phyloP scores from a whole-genome alignment of 1,284 basidiomycete genomes.

The Earliella scabrosa region DNA sequence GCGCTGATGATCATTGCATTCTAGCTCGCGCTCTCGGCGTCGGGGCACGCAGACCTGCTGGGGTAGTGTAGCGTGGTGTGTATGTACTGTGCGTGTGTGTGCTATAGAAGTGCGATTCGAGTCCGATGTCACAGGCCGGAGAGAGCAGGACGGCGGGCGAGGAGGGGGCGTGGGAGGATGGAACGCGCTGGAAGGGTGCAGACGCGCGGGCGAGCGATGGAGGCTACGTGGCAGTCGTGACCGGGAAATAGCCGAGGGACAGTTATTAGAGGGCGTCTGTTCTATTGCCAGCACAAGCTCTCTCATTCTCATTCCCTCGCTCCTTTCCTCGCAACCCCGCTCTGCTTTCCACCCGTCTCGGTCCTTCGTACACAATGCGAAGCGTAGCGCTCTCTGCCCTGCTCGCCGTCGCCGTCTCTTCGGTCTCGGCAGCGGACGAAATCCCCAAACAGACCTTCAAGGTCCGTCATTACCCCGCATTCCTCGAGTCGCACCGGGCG shows the following conservation, averaged over 20 bases:
- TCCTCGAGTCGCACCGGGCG: not conserved
- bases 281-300: conserved; percentile 20
- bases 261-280: conserved; percentile 39
- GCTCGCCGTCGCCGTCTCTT: conserved; percentile 65
- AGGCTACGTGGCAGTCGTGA: conserved; percentile 53
- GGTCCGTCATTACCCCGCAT: conserved; percentile 41
- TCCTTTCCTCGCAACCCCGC: conserved; percentile 38
- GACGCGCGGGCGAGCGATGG: conserved; percentile 3
- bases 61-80: conserved; percentile 47
- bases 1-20: conserved; percentile 23
- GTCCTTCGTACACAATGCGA: conserved; percentile 83
- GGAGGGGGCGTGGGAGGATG: conserved; percentile 32
- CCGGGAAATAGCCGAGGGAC: conserved; percentile 31
- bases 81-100: conserved; percentile 24
- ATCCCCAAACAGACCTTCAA: conserved; percentile 67
- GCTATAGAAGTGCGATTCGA: conserved; percentile 18
- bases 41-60: conserved; percentile 87
- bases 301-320: conserved; percentile 28
- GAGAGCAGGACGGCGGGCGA: not conserved
- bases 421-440: conserved; percentile 59
- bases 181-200: conserved; percentile 35
- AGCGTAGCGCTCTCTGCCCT: conserved; percentile 79
- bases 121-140: not conserved
- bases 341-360: conserved; percentile 44
- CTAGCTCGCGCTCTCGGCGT: conserved; percentile 87